phyloP scores from a whole-genome alignment of 2,329 filamentous ascomycete species.

The Arthrobotrys pseudoclavata region DNA sequence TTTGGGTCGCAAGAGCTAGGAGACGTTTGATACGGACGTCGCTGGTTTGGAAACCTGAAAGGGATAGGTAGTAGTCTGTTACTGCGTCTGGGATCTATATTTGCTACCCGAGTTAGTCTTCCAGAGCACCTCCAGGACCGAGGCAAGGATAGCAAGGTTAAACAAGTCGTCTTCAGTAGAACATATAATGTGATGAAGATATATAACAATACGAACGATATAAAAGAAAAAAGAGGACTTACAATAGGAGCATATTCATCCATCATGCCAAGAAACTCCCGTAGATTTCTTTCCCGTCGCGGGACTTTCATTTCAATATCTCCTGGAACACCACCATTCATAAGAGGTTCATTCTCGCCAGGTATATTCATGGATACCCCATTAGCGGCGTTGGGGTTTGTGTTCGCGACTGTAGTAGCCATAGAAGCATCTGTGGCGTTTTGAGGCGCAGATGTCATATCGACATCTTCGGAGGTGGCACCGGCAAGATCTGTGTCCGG shows the following conservation, averaged over 20 bases:
- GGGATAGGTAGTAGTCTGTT: constrained; percentile 96
- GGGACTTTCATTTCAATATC: constrained; percentile 64
- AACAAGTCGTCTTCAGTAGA: neutral
- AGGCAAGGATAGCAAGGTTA: neutral
- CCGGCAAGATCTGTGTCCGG: constrained; percentile 49
- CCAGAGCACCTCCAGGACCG: neutral
- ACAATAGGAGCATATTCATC: constrained; percentile 98
- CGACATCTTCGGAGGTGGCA: constrained; percentile 51
- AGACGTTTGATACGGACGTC: constrained; percentile 91
- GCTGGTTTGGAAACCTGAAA: constrained; percentile 91
- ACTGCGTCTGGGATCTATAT: constrained; percentile 93
- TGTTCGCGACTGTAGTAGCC: constrained; percentile 47
- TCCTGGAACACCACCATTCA: constrained; percentile 14
- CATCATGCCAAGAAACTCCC: constrained; percentile 95
- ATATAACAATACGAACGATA: neutral
- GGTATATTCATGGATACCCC: constrained; percentile 29
- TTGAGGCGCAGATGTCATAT: constrained; percentile 51
- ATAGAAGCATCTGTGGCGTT: constrained; percentile 44
- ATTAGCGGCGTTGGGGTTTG: constrained; percentile 45
- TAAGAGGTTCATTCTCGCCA: constrained; percentile 29
- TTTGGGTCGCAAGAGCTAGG: constrained; percentile 96
- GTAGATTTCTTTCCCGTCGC: constrained; percentile 90
- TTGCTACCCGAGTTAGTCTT: neutral
- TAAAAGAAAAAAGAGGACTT: constrained; percentile 66
- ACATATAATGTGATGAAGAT: constrained; percentile 4